phyloP scores from a whole-genome alignment of 1,139 yeast genomes.

The Nakaseomyces bracarensis region DNA sequence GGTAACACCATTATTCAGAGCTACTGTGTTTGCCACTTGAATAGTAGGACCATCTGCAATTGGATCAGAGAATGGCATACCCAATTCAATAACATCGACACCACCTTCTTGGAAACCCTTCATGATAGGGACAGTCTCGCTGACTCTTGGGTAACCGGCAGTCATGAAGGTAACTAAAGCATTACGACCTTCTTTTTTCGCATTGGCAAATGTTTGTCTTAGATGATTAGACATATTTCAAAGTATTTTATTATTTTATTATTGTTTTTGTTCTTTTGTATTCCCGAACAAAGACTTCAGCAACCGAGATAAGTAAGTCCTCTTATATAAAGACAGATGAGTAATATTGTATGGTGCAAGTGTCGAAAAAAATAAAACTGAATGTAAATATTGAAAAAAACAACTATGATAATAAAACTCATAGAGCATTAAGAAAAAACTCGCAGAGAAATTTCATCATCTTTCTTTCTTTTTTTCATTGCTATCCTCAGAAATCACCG shows the following conservation, averaged over 20 bases:
- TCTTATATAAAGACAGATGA: too few relatives aligned
- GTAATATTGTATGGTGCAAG: too few relatives aligned
- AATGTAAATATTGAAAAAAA: too few relatives aligned
- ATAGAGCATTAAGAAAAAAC: too few relatives aligned
- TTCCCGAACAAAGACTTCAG: too few relatives aligned
- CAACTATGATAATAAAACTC: too few relatives aligned
- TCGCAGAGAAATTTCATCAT: too few relatives aligned
- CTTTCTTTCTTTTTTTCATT: too few relatives aligned
- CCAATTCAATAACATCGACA: slow-evolving; percentile 87
- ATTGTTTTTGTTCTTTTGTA: neutral
- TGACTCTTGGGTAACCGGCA: slow-evolving; percentile 86
- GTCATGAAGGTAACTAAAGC: slow-evolving; percentile 90
- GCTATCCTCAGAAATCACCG: too few relatives aligned
- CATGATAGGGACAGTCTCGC: slow-evolving; percentile 78
- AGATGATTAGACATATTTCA: slow-evolving; percentile 56
- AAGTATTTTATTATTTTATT: neutral
- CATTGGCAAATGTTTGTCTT: slow-evolving; percentile 62
- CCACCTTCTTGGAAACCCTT: slow-evolving; percentile 92
- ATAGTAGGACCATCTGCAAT: slow-evolving; percentile 98
- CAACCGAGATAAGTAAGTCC: too few relatives aligned
- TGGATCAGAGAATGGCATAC: slow-evolving; percentile 97
- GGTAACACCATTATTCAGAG: slow-evolving; percentile 75
- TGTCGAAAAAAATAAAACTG: too few relatives aligned
- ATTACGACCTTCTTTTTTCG: slow-evolving; percentile 67
- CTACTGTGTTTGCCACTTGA: slow-evolving; percentile 72